Base-by-base conservation (phyloP, 225 moss, liverwort and hornwort species). In the Physcomitrellopsis africana region DNA sequence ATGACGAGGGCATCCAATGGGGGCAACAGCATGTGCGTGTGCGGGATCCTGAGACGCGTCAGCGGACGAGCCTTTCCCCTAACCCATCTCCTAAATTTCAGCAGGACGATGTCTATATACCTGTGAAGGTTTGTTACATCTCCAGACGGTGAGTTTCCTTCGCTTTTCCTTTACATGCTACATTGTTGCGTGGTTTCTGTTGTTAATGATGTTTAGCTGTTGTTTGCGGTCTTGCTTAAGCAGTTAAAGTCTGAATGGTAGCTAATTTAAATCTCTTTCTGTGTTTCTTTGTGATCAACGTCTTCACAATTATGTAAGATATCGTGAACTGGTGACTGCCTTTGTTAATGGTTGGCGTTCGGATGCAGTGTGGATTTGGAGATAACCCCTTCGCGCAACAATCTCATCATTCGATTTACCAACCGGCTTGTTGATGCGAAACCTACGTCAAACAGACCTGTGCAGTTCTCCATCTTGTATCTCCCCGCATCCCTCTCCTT, bases 121-220 rank as follows among this genome's bases (percentile, higher is more conserved):
- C 94, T 69, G 94, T 92, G 45, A 96, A 96, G 79, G 96, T 94
- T 62, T 94, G 89, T 59, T 96, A 96, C 71, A 90, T 96, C 51
- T 96, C 94, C 15, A 86, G 93, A 81, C 89, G 86, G 90, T 86
- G 3, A 54, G 72, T 41, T 27, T 15, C 11, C 46, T 32, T 58
- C 32, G 32, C 32, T 37, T 37, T 24, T 24, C 24, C 24, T 24
- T 24, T 24, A 24, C 24, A 24, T 24, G 24, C 24, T 24, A 24
- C 24, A 47, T 9, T 47, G 46, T 47, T 47, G 12, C 12, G 46
- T 47, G 46, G 9, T 47, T 47, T 47, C 46, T 24, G 24, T 24
- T 24, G 24, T 24, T 24, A 1, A 24, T 24, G 24, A 24, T 24
- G 24, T 24, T 47, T 47, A 47, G 46, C 2, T 47, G 46, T 47